phyloP scores from a whole-genome alignment of 2,329 filamentous ascomycete species.

The Aspergillus tanneri region DNA sequence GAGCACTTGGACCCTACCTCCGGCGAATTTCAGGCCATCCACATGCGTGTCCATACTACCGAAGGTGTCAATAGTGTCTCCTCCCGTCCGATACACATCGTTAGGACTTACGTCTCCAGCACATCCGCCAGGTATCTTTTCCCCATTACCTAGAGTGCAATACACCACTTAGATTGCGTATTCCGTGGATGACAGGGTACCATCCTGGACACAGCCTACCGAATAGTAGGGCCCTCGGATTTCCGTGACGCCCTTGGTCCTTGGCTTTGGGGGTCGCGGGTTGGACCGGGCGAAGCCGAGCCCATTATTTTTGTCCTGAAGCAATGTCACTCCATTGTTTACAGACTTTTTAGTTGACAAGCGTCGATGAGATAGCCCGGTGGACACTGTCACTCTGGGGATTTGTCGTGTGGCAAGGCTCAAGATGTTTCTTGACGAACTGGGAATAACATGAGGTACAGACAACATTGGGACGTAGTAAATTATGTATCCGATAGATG shows the following conservation, averaged over 20 bases:
- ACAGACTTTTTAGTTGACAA: slow-evolving; percentile 21
- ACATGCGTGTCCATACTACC: slow-evolving; percentile 54
- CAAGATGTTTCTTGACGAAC: neutral
- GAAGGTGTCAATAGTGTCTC: slow-evolving; percentile 4
- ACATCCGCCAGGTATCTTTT: slow-evolving; percentile 54
- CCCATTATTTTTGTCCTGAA: slow-evolving; percentile 51
- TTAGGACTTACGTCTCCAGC: slow-evolving; percentile 50
- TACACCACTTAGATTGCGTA: slow-evolving; percentile 3
- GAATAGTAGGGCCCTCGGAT: slow-evolving; percentile 58
- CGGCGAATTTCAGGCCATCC: slow-evolving; percentile 57
- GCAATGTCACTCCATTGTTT: slow-evolving; percentile 33
- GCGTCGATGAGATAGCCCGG: slow-evolving; percentile 9
- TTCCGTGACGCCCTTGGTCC: slow-evolving; percentile 53
- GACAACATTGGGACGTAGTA: neutral
- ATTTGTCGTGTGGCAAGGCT: slow-evolving; percentile 8
- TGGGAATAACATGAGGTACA: neutral
- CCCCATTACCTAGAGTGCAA: slow-evolving; percentile 46
- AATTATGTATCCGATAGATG: too few relatives aligned
- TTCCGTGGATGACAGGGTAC: neutral
- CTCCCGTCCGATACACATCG: neutral
- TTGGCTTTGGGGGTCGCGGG: slow-evolving; percentile 49
- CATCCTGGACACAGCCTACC: slow-evolving; percentile 23
- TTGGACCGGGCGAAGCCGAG: slow-evolving; percentile 55
- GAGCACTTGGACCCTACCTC: slow-evolving; percentile 30
- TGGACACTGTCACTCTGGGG: slow-evolving; percentile 10